phyloP scores from a whole-genome alignment of 164 flowering plant species.

The Dillenia suffruticosa region DNA sequence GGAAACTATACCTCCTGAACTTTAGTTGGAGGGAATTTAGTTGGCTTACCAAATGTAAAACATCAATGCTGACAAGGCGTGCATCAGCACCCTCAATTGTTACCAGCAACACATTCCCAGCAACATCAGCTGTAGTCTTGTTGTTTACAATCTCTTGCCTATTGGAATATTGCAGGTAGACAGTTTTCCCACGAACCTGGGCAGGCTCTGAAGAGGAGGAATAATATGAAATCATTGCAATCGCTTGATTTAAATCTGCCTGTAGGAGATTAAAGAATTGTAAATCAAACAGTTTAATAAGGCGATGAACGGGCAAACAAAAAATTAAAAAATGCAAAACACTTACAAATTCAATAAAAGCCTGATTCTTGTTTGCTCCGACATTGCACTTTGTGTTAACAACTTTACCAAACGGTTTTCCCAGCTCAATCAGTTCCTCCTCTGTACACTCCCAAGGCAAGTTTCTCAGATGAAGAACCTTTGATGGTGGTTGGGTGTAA shows the following conservation, averaged over 20 bases:
- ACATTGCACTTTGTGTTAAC: constrained; percentile 96
- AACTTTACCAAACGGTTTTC: constrained; percentile 92
- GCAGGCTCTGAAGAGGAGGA: constrained; percentile 98
- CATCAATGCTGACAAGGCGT: constrained; percentile 93
- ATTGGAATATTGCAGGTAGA: constrained; percentile 91
- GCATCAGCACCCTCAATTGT: constrained; percentile 91
- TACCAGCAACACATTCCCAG: constrained; percentile 92
- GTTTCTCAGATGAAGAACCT: constrained; percentile 95
- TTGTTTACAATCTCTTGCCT: constrained; percentile 95
- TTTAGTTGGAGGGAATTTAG: constrained; percentile 7
- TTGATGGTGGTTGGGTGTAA: constrained; percentile 88
- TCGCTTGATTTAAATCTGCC: constrained; percentile 94
- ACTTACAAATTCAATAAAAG: constrained; percentile 93
- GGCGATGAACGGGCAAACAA: background rate
- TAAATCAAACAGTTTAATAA: background rate
- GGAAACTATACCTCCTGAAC: constrained; percentile 16
- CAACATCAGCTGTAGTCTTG: constrained; percentile 86
- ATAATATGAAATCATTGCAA: constrained; percentile 91
- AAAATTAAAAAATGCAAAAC: background rate
- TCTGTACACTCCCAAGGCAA: constrained; percentile 97
- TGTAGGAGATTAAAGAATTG: constrained; percentile 13
- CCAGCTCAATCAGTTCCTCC: constrained; percentile 84
- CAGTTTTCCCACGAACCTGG: constrained; percentile 94
- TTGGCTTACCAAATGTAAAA: constrained; percentile 84
- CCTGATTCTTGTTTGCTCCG: constrained; percentile 89